Conservation (phyloP, 768 basidiomycete species). For the Termitomyces sp. region DNA sequence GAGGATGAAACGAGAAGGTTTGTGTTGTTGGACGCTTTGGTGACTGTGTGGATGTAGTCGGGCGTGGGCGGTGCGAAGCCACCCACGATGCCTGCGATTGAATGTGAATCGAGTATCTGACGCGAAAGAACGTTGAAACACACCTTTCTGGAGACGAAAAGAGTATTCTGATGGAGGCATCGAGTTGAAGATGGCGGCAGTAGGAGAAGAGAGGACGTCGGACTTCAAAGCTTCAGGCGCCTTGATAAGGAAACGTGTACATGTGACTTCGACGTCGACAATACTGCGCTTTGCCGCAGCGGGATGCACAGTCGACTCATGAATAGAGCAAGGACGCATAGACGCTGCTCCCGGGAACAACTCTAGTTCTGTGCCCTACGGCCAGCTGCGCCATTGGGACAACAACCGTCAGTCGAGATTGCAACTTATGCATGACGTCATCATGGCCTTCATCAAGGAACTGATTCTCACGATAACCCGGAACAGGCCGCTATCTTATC, state of each 20-base stretch:
- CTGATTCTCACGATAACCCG: too few species aligned
- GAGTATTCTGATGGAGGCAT: conserved; percentile 48
- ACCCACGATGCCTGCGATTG: conserved; percentile 59
- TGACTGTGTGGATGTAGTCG: conserved; percentile 49
- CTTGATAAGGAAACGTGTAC: not conserved
- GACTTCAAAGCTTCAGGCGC: not conserved
- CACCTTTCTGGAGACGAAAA: conserved; percentile 61
- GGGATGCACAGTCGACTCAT: not conserved
- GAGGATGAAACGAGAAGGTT: conserved; percentile 43
- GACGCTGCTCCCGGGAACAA: too few species aligned
- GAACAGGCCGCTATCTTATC: too few species aligned
- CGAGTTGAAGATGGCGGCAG: not conserved
- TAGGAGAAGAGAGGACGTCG: not conserved
- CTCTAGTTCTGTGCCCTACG: too few species aligned
- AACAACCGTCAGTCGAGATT: too few species aligned
- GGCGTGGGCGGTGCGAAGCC: conserved; percentile 74
- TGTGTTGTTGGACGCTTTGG: conserved; percentile 30
- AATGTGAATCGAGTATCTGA: not conserved
- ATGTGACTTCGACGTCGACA: not conserved
- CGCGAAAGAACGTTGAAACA: conserved; percentile 1
- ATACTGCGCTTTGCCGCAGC: not conserved
- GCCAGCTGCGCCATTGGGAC: too few species aligned
- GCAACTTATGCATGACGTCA: too few species aligned
- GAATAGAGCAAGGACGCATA: too few species aligned
- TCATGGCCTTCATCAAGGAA: too few species aligned